Base-by-base conservation (phyloP, 2,329 filamentous ascomycete species). In the Hymenoscyphus infarciens region DNA sequence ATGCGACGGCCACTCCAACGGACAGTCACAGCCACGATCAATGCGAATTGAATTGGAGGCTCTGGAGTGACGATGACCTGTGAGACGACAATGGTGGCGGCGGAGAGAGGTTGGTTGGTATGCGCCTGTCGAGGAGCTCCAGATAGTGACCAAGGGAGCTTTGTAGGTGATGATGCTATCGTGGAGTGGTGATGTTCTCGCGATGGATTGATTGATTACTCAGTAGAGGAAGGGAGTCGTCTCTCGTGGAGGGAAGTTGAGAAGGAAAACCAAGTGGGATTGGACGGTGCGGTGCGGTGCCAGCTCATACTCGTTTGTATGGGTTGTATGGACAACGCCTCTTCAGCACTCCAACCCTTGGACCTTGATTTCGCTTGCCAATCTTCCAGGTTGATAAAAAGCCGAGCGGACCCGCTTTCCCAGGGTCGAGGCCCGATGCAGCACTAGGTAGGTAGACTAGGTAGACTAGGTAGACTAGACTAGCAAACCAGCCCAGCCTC, bases 271-370 rank as follows among this genome's bases (percentile, higher is more conserved):
- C 33, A 38, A 42, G 25, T 39, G 8, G 35, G 22, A 27, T 8
- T 49, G 19, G 56, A n/a, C 55, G 42, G 27, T 6, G 3, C 6
- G 29, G 29, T 19, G 13, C 31, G 22, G 22, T 61, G 60, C 60
- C 60, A 62, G 56, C 56, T 62, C 60, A 55, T 55, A 31, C 25
- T 15, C 25, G 19, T 42, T 52, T 58, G 60, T 53, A 57, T 45
- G 56, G 54, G 60, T 39, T 61, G 57, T 29, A 52, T 52, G 45
- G 25, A 19, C 42, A 45, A 45, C n/a, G 38, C 42, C 33, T 31
- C 25, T 59, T 59, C 45, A 52, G 31, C 38, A n/a, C 11, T 13
- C 29, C 35, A 39, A 31, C 33, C 56, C 56, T 42, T 27, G 33
- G 31, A 29, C 39, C 38, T 33, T 55, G 53, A 55, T 55, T 55